These are phyloP conservation scores for Diplodia sapinea DNA, from an alignment of 2,329 filamentous ascomycete genomes.

Conservation along the genomic window DNA sequence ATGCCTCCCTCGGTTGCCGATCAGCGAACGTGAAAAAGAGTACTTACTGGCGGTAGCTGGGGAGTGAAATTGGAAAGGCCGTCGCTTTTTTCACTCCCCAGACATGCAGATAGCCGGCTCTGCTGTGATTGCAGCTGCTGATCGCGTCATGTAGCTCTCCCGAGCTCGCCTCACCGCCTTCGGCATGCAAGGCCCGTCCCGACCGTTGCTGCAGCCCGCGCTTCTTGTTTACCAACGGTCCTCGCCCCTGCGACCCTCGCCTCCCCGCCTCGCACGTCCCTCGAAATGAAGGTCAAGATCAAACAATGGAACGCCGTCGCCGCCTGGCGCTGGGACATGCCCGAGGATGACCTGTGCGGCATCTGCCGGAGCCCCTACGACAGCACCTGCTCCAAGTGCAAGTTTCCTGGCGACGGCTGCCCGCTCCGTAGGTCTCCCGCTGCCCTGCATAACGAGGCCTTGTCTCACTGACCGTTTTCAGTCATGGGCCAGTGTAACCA, in stretches of 20 bases:
- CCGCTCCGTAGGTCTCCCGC: constrained; percentile 72
- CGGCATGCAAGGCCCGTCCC: constrained; percentile 7
- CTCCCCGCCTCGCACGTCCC: not conserved
- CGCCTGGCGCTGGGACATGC: constrained; percentile 97
- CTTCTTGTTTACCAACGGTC: constrained; percentile 32
- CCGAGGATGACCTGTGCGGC: constrained; percentile 95
- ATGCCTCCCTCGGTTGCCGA: constrained; percentile 25
- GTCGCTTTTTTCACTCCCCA: constrained; percentile 17
- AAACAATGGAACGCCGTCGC: constrained; percentile 92
- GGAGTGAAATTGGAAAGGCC: not conserved
- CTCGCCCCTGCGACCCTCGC: constrained; percentile 35
- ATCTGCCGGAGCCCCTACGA: constrained; percentile 99
- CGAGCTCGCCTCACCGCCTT: constrained; percentile 25
- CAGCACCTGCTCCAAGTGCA: constrained; percentile 96
- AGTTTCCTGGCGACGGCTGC: constrained; percentile 96
- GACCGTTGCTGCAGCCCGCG: not conserved
- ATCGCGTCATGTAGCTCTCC: constrained; percentile 24
- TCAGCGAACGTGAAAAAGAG: constrained; percentile 14
- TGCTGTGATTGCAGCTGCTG: constrained; percentile 24
- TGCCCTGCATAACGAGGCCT: constrained; percentile 13
- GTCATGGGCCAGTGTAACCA: constrained; percentile 97
- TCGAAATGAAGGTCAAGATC: constrained; percentile 91
- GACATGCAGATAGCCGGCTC: not conserved
- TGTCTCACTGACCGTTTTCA: constrained; percentile 48
- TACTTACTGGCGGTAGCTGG: constrained; percentile 15